Evolutionary conservation across 371 early-diverging fungal species (phyloP).

Genomic region (Lichtheimia hyalospora): DNA sequence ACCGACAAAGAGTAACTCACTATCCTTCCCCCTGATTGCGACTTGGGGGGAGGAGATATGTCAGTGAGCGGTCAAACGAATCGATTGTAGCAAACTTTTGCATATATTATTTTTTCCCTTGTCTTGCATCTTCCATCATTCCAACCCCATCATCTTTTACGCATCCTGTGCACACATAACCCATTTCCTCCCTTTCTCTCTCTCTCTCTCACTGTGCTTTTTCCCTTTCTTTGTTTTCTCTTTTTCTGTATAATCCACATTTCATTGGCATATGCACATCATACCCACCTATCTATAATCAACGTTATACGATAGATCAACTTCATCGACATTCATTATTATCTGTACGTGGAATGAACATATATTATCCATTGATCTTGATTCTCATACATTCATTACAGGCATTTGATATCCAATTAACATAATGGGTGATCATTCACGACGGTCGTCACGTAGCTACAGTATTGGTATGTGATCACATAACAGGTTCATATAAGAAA

Average conservation of each 20-base stretch:
- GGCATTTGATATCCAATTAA: not conserved
- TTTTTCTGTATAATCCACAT: not conserved
- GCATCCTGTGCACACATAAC: not conserved
- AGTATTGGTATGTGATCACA: conserved; percentile 1
- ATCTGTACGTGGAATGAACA: not conserved
- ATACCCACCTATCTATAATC: conserved; percentile 3
- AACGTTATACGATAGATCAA: not conserved
- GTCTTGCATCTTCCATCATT: not conserved
- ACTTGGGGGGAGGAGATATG: not conserved
- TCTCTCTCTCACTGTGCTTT: conserved; percentile 6
- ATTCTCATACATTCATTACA: not conserved
- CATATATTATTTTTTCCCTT: conserved; percentile 17
- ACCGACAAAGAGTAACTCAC: not conserved
- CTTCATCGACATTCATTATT: not conserved
- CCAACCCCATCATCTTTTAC: conserved; percentile 2
- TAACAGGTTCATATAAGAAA: not conserved
- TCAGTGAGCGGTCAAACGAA: conserved; percentile 4
- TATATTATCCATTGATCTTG: not conserved
- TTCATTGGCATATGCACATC: conserved; percentile 4
- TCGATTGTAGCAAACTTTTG: conserved; percentile 1
- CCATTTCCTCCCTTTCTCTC: not conserved
- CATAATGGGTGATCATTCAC: not conserved
- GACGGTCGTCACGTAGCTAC: not conserved
- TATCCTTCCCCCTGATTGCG: too few species aligned
- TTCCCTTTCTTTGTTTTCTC: not conserved